These are phyloP conservation scores for Linum lewisii DNA, from an alignment of 345 rosid species.

Conservation along the genomic window DNA sequence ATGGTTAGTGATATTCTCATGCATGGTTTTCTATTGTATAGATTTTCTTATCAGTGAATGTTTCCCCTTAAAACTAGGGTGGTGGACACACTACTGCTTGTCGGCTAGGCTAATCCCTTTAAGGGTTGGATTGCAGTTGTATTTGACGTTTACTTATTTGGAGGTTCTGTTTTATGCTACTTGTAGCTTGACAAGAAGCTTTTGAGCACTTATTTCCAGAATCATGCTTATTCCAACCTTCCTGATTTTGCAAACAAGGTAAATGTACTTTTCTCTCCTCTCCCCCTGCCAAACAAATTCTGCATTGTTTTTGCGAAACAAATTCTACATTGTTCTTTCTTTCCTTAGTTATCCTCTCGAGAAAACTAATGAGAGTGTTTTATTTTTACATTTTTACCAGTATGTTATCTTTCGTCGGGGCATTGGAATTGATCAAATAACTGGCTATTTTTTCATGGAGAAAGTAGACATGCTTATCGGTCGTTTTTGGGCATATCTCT, in stretches of 20 bases:
- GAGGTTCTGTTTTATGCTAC: conserved; percentile 15
- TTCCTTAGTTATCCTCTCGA: neutral
- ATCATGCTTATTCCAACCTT: conserved; percentile 55
- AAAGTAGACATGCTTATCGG: conserved; percentile 71
- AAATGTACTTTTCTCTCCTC: neutral
- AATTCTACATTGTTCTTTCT: neutral
- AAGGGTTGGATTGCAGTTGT: neutral
- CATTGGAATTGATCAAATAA: conserved; percentile 71
- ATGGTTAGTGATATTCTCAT: conserved; percentile 40
- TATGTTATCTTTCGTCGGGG: conserved; percentile 91
- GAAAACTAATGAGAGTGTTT: conserved; percentile 7
- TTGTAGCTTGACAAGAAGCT: conserved; percentile 79
- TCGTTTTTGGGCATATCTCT: conserved; percentile 63
- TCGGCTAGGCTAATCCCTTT: too few species aligned
- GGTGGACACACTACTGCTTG: too few species aligned
- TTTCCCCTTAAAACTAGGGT: neutral
- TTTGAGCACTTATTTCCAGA: conserved; percentile 57
- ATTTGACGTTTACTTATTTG: neutral
- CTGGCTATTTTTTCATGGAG: conserved; percentile 74
- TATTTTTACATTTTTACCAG: conserved; percentile 26
- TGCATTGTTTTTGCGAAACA: neutral
- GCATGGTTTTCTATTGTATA: neutral
- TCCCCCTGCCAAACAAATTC: neutral
- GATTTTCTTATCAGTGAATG: neutral
- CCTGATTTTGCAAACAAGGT: conserved; percentile 89